Base-by-base conservation (phyloP, 2,329 filamentous ascomycete genomes). In the Penicillium sumatraense region DNA sequence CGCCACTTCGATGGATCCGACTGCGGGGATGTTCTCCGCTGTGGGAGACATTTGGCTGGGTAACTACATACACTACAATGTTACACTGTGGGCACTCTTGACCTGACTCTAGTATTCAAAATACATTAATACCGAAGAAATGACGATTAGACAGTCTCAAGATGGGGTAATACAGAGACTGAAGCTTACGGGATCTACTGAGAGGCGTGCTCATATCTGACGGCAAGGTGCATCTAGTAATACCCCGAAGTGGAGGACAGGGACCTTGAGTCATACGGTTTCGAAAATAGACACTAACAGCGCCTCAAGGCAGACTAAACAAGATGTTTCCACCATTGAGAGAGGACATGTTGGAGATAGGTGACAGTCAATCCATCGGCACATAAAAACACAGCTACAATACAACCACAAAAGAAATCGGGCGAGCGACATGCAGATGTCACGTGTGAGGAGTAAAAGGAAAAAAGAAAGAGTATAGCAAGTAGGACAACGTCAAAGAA, bases 1-100 rank as follows among this genome's bases (percentile, higher is more conserved):
- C 63, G 63, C 63, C 54, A 66, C 57, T 66, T 62, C 55, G 29
- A n/a, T 36, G 33, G 45, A 45, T 42, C 51, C 26, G 38, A 51
- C 49, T 50, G 45, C 51, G 63, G 51, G 61, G 53, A 56, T 24
- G n/a, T 35, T 36, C 47, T 53, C 57, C 57, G 36, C 46, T 47
- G 38, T 53, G 29, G 29, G n/a, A 31, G 11, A n/a, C n/a, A n/a
- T n/a, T n/a, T 14, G n/a, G 11, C 5, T 31, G 11, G 10, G 9
- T 14, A 31, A 31, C 29, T 31, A 2, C 11, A 31, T 10, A 7
- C 11, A 31, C 11, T 13, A 1, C 29, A 1, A 31, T 31, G 11
- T 31, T 13, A 31, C 3, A 14, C 11, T 31, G 6, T 13, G n/a
- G 11, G n/a, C 29, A 31, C 29, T 13, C 11, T 31, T 5, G 11